Base-by-base conservation (phyloP, 352 stramenopile species). In the Globisporangium carolinianum region DNA sequence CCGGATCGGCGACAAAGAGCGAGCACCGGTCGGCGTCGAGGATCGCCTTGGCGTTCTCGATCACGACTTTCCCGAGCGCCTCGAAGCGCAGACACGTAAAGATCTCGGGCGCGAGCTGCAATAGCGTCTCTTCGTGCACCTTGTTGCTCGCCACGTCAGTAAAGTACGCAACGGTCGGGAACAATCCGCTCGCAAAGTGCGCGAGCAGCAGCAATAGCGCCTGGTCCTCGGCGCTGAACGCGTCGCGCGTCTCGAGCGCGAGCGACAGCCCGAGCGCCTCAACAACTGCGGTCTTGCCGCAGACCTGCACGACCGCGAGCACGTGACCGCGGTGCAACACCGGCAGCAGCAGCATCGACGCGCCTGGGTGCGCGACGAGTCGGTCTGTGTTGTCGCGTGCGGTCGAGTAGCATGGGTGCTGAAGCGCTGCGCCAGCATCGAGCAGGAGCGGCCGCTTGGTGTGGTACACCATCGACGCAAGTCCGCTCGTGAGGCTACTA, bases 21-120 rank as follows among this genome's bases (percentile, higher is more conserved):
- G 79, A 89, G 55, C 82, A 91, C 0, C 82, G 76, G 32, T 91
- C 77, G 7, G 82, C 76, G 47, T 91, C 82, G 12, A 91, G 39
- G 43, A 91, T 83, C 12, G 72, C 68, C 39, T 91, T 91, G 9
- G 82, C 81, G 24, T 86, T 89, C 39, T 89, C 61, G 51, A 91
- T 91, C 38, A 89, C 77, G 47, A 91, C 68, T 60, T 83, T 89
- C 51, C 79, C 79, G 8, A 91, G 69, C 43, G 88, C 77, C 17
- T 89, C 78, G 39, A 91, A 91, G n/a, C 81, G 77, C 14, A 91
- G 55, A 47, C 82, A 89, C 10, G 82, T 91, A 51, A 89, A 89
- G 12, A 89, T 91, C 71, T 89, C 77, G 2, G 79, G 77, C 0
- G 79, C 79, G 4, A 91, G 52, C 37, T 86, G 73, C 42, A 91